phyloP scores from a whole-genome alignment of 2,329 filamentous ascomycete species.

The Fusarium sp. region DNA sequence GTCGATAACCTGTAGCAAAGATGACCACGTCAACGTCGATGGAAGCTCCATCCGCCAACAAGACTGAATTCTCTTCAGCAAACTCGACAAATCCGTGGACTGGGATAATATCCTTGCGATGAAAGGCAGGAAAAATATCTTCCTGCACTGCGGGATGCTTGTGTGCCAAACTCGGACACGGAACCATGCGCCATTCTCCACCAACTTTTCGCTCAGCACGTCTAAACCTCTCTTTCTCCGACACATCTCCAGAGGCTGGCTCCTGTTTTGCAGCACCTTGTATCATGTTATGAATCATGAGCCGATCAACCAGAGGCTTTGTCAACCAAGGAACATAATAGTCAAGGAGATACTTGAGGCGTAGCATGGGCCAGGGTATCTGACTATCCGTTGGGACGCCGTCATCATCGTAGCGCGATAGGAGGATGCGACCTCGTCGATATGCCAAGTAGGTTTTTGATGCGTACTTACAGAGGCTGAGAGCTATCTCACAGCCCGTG shows the following conservation, averaged over 20 bases:
- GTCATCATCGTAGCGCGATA: not conserved
- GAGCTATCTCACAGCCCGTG: slow-evolving; percentile 2
- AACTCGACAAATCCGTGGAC: slow-evolving; percentile 1
- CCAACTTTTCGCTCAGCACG: not conserved
- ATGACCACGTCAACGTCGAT: slow-evolving; percentile 2
- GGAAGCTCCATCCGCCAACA: not conserved
- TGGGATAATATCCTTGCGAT: not conserved
- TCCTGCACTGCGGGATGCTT: slow-evolving; percentile 4
- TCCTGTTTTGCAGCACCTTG: slow-evolving; percentile 1
- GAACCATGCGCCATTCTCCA: not conserved
- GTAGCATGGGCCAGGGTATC: slow-evolving; percentile 1
- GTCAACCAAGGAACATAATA: not conserved
- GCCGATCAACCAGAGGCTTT: not conserved
- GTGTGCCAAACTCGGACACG: slow-evolving; percentile 2
- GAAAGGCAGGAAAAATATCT: not conserved
- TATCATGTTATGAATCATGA: slow-evolving; percentile 3
- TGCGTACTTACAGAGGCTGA: slow-evolving; percentile 1
- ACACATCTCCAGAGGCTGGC: not conserved
- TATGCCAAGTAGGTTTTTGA: not conserved
- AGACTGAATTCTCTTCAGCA: not conserved
- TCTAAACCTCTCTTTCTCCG: not conserved
- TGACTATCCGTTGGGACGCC: slow-evolving; percentile 2
- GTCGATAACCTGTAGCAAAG: slow-evolving; percentile 8
- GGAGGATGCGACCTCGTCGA: not conserved
- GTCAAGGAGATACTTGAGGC: slow-evolving; percentile 3